Percentiles rank a stretch among this genome's conserved stretches.
These are phyloP conservation scores for Melastoma candidum DNA, from an alignment of 441 rosid genomes.

Conservation along the genomic window DNA sequence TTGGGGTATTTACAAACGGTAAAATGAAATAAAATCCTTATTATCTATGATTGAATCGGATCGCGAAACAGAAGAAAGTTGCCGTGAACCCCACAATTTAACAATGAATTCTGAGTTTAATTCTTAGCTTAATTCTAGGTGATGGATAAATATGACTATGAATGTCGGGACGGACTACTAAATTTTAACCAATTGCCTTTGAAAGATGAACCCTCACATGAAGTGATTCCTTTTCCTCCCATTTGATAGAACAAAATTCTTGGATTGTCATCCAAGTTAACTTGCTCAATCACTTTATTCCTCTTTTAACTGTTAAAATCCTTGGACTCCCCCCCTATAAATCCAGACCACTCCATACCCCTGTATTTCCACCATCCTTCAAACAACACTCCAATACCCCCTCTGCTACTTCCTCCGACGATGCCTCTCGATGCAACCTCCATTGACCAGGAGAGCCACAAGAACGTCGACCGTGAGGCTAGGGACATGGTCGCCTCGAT, in stretches of 20 bases:
- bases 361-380: background rate
- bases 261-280: constrained; percentile 37
- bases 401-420: background rate
- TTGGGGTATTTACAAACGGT: no score
- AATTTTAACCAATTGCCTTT: no score
- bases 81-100: no score
- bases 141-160: no score
- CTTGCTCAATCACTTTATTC: constrained; percentile 10
- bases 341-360: background rate
- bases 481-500: constrained; percentile 58
- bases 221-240: constrained; percentile 23
- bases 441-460: constrained; percentile 29
- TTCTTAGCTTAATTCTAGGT: no score
- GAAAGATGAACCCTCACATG: background rate
- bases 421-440: constrained; percentile 29
- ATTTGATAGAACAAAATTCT: constrained; percentile 15
- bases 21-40: no score
- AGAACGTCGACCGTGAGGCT: constrained; percentile 31
- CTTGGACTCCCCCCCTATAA: constrained; percentile 1
- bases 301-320: constrained; percentile 8
- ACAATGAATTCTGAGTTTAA: no score
- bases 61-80: no score
- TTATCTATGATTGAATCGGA: no score
- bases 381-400: background rate
- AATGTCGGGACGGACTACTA: no score